Base-by-base conservation (phyloP, 2,329 filamentous ascomycete genomes). In the Fusarium graminum region DNA sequence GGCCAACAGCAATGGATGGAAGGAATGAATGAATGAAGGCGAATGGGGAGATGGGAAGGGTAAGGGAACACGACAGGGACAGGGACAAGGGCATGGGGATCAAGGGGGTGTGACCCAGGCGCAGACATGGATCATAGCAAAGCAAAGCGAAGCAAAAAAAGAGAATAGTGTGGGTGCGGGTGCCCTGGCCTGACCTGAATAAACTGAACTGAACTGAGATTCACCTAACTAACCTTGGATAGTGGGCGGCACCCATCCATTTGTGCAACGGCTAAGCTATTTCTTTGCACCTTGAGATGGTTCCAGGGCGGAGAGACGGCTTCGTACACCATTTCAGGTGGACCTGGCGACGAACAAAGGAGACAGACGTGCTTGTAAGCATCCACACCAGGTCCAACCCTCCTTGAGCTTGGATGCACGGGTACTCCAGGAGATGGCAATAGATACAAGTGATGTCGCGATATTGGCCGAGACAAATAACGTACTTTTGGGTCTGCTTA, bases 11-110 rank as follows among this genome's bases (percentile, higher is more conserved):
- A 61, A 57, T 63, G 39, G 70, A 72, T 66, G 66, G 68, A 74
- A 71, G 61, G 57, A 60, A 60, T 50, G 72, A 73, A 60, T 50
- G 72, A 73, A 76, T 73, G 71, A 73, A 71, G 60, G 66, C 69
- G 66, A 73, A 73, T 73, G 71, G 66, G 71, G 71, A 72, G 69
- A 72, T 70, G 65, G 67, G 63, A 70, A 63, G 65, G 65, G 69
- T 49, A 73, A 71, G 73, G 74, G 75, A 75, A 74, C 75, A 76
- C 73, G 72, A 75, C 73, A 76, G 69, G 71, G 69, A 75, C 73
- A 76, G 68, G 71, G 69, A 72, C 71, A 69, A 69, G 70, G 70
- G 66, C 52, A 65, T 62, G 63, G 57, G 59, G 57, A 51, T 66
- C 54, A 54, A 65, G 63, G 65, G 52, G 59, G 66, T 60, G 64